Conservation (phyloP, 345 rosid genomes). For the Murraya koenigii region DNA sequence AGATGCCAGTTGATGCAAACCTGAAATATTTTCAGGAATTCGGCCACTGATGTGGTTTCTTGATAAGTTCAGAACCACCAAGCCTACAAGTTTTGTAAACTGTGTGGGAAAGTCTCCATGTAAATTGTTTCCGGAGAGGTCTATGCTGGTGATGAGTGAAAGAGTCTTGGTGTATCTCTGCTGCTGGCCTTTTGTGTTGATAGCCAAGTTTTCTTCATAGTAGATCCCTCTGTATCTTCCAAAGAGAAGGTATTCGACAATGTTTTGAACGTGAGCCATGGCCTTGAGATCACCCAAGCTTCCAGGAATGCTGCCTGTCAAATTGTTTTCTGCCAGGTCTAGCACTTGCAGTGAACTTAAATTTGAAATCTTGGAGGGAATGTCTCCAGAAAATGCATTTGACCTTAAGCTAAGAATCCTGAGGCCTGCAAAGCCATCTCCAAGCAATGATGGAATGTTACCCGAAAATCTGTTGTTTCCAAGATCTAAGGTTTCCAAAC, state of each 20-base stretch:
- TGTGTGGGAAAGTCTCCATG: constrained; percentile 35
- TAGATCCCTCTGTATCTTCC: constrained; percentile 27
- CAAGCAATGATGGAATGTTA: constrained; percentile 37
- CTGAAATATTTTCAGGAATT: constrained; percentile 36
- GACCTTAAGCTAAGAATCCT: constrained; percentile 27
- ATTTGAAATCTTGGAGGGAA: constrained; percentile 26
- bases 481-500: constrained; percentile 37
- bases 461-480: constrained; percentile 32
- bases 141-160: constrained; percentile 44
- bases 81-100: constrained; percentile 32
- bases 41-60: constrained; percentile 28
- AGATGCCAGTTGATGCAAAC: constrained; percentile 34
- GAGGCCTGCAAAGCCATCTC: constrained; percentile 20
- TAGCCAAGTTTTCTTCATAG: constrained; percentile 36
- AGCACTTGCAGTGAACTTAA: constrained; percentile 41
- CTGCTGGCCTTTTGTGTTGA: constrained; percentile 25
- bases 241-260: constrained; percentile 27
- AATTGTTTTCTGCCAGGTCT: constrained; percentile 39
- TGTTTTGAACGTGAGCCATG: constrained; percentile 28
- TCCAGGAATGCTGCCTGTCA: constrained; percentile 37
- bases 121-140: constrained; percentile 38
- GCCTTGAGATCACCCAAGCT: constrained; percentile 39
- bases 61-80: constrained; percentile 40
- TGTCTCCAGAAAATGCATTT: constrained; percentile 32
- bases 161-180: constrained; percentile 41